These are phyloP conservation scores for Suillus paluster DNA, from an alignment of 768 basidiomycete species.

Conservation along the genomic window DNA sequence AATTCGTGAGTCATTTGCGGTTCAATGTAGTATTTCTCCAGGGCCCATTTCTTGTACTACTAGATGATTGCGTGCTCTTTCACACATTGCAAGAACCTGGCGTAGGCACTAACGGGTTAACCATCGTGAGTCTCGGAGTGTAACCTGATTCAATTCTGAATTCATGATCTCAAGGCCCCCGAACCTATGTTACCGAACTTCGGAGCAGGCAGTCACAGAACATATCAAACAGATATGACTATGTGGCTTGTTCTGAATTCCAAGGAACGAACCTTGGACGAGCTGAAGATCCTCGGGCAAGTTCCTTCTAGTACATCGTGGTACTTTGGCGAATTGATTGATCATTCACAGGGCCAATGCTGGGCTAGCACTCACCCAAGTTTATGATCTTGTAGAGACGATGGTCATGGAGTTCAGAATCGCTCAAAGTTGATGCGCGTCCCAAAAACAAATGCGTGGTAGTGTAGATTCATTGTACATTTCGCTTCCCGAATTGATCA, in stretches of 20 bases:
- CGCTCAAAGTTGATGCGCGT: slow-evolving; percentile 3
- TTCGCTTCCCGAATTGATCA: background rate
- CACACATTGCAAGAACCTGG: slow-evolving; percentile 14
- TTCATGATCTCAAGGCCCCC: slow-evolving; percentile 37
- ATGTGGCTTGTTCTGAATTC: slow-evolving; percentile 49
- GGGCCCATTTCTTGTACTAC: background rate
- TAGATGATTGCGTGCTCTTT: slow-evolving; percentile 28
- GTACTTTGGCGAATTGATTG: background rate
- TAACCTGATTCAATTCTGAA: background rate
- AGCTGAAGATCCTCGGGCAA: slow-evolving; percentile 24
- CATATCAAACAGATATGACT: slow-evolving; percentile 49
- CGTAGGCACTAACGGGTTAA: background rate
- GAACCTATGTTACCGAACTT: slow-evolving; percentile 53
- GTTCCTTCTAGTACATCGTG: background rate
- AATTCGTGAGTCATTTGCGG: slow-evolving; percentile 30
- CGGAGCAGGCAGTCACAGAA: slow-evolving; percentile 43
- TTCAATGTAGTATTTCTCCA: background rate
- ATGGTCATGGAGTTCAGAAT: slow-evolving; percentile 29
- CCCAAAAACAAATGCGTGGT: too few relatives aligned
- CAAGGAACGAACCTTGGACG: slow-evolving; percentile 46
- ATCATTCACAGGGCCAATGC: slow-evolving; percentile 17
- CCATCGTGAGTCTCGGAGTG: background rate
- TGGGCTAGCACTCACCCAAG: slow-evolving; percentile 26
- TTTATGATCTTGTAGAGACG: slow-evolving; percentile 33
- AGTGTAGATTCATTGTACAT: background rate